phyloP scores from a whole-genome alignment of 2,329 filamentous ascomycete species.

The Cercospora zeae-maydis region DNA sequence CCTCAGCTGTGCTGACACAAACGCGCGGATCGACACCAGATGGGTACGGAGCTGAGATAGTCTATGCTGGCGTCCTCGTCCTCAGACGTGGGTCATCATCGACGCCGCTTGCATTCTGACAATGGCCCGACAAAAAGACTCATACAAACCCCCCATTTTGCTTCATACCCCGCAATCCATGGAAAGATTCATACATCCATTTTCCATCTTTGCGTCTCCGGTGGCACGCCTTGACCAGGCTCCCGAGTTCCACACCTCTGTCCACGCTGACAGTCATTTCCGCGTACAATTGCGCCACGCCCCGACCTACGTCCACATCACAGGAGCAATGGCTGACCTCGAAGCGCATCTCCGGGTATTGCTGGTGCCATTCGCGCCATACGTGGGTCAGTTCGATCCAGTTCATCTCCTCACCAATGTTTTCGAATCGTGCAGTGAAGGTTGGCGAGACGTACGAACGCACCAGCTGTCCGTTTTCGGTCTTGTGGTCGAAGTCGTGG shows the following conservation, averaged over 20 bases:
- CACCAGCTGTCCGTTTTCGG: not conserved
- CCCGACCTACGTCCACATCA: constrained; percentile 9
- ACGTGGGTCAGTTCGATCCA: constrained; percentile 1
- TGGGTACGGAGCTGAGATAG: not conserved
- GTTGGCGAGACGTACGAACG: not conserved
- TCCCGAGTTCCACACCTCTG: constrained; percentile 3
- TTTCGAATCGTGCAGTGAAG: constrained; percentile 12
- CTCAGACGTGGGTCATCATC: not conserved
- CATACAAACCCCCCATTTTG: constrained; percentile 14
- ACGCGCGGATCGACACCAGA: not conserved
- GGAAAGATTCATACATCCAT: constrained; percentile 7
- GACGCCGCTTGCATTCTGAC: too few species aligned
- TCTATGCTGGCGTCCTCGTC: not conserved
- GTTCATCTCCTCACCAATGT: not conserved
- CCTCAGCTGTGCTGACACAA: not conserved
- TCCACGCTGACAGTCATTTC: constrained; percentile 5
- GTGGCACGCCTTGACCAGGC: constrained; percentile 1
- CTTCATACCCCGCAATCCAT: constrained; percentile 3
- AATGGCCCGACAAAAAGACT: not conserved
- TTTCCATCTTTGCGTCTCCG: constrained; percentile 1
- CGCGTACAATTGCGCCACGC: constrained; percentile 1
- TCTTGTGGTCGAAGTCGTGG: constrained; percentile 6
- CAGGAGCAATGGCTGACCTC: constrained; percentile 4
- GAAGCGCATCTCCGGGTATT: constrained; percentile 2
- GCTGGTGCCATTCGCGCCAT: constrained; percentile 1